Base-by-base conservation (phyloP, 2,329 filamentous ascomycete genomes). In the Cytospora schulzeri region DNA sequence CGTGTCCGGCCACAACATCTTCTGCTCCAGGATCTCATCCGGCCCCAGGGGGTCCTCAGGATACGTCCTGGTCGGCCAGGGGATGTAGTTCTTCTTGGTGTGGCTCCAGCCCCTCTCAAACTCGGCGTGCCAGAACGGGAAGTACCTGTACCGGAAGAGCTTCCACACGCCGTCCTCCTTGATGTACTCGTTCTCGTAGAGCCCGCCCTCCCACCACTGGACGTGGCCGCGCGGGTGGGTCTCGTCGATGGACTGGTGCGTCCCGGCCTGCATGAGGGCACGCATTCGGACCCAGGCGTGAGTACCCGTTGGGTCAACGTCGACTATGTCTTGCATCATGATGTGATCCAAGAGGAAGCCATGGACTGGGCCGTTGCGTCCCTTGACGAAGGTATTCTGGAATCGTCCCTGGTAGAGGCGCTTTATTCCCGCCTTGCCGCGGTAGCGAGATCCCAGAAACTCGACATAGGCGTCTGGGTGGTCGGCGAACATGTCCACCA, bases 161-260 rank as follows among this genome's bases (percentile, higher is more conserved):
- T 83, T 83, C 83, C 83, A 86, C 6, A 78, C 74, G 5, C 81
- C 82, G 65, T 80, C 72, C 69, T 85, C 82, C 72, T 84, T 84
- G 73, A 85, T 80, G 71, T 85, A 86, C 71, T 85, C 83, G 69
- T 85, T 86, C 73, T 85, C 83, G 72, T 86, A 86, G 41, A 85
- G 72, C 3, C 83, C 83, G 52, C 83, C 83, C 71, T 86, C 83
- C 80, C 82, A 85, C 83, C 83, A 86, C 70, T 85, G 83, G 14
- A 79, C 76, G 56, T 82, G 77, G 2, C 83, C 83, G 14, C 81
- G 78, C 7, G 83, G 82, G 68, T 85, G 81, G 11, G 74, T 76
- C 52, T 81, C 78, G 55, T 78, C 76, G 69, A 85, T 78, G 64
- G 77, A 80, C 69, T 81, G 75, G 72, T 86, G 83, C 33, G 81